Conservation (phyloP, 352 stramenopile genomes). For the Globisporangium abappressorium region DNA sequence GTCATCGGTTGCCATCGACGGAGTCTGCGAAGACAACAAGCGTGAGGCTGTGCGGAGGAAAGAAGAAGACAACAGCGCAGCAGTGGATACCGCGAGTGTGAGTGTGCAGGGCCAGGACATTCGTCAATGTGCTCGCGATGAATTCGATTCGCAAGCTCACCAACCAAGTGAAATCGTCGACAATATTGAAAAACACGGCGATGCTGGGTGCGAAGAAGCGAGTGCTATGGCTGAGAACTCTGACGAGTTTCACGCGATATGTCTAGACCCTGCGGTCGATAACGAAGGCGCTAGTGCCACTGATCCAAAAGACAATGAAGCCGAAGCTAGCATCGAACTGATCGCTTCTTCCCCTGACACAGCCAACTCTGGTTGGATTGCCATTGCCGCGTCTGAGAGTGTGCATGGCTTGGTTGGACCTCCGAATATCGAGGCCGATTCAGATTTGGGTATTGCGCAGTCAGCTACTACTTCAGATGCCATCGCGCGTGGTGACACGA, state of each 20-base stretch:
- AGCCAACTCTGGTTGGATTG: too few relatives aligned
- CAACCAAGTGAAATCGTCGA: background rate
- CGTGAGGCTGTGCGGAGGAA: background rate
- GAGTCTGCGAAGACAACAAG: background rate
- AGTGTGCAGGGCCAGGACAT: background rate
- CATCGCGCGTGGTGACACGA: background rate
- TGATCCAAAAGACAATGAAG: too few relatives aligned
- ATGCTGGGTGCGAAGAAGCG: background rate
- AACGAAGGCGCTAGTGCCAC: background rate
- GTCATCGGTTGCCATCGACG: background rate
- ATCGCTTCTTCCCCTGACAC: too few relatives aligned
- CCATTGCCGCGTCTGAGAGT: too few relatives aligned
- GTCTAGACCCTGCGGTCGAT: background rate
- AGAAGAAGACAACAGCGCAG: background rate
- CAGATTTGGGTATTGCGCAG: too few relatives aligned
- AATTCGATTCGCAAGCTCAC: background rate
- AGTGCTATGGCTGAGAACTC: background rate
- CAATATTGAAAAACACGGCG: background rate
- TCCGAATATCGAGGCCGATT: too few relatives aligned
- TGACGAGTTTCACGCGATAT: background rate
- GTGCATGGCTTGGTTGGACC: too few relatives aligned
- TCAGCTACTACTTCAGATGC: background rate
- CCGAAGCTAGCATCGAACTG: too few relatives aligned
- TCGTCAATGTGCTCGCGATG: background rate
- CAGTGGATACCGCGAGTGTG: background rate